These are phyloP conservation scores for Daldinia childiae DNA, from an alignment of 495 filamentous ascomycete genomes.

Conservation along the genomic window DNA sequence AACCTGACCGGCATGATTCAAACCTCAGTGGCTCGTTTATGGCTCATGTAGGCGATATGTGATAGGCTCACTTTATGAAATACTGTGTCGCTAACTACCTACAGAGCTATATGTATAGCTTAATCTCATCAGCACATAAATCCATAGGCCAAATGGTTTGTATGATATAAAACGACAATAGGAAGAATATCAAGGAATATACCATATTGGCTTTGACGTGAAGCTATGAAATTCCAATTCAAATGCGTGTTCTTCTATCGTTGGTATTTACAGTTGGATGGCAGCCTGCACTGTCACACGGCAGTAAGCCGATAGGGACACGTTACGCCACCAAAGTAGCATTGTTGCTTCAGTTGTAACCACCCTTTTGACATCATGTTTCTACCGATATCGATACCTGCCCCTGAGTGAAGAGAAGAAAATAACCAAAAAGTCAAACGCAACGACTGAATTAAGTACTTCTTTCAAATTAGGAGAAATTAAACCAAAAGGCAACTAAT, in stretches of 20 bases:
- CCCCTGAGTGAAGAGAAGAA: no score
- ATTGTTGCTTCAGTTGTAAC: neutral
- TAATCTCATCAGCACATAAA: no score
- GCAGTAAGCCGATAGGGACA: constrained; percentile 6
- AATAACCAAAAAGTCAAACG: neutral
- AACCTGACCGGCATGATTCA: neutral
- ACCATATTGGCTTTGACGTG: neutral
- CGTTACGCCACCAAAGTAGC: constrained; percentile 6
- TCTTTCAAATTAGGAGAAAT: neutral
- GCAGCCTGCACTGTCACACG: neutral
- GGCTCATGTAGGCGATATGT: neutral
- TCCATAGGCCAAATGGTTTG: neutral
- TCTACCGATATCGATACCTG: neutral
- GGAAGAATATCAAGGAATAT: neutral
- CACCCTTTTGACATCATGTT: neutral
- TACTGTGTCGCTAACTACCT: neutral
- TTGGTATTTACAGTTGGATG: neutral
- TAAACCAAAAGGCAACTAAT: no score
- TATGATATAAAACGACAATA: neutral
- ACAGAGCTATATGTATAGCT: neutral
- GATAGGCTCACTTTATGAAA: neutral
- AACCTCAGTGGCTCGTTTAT: neutral
- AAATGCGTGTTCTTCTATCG: neutral
- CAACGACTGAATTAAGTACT: neutral
- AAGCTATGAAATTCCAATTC: neutral